Evolutionary conservation across 176 grass and related monocot species (phyloP), one percentile per base, ranked within the genome.

Genomic region (Carex kokanica): DNA sequence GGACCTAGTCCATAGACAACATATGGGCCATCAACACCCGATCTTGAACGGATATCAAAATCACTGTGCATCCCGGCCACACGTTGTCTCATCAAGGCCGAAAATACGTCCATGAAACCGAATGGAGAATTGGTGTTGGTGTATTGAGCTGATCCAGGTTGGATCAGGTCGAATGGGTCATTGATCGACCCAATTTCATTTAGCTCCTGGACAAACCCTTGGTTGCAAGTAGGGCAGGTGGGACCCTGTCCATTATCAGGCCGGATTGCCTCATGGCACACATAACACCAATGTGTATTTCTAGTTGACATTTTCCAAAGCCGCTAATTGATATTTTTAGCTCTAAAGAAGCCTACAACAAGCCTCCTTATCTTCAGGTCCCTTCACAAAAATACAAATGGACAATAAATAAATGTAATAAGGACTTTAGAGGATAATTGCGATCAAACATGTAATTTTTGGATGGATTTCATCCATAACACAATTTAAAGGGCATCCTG

Each of bases 221-320:
- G 88, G 8, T 92, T 89, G 85, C 97, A 99, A 79, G 84, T 93
- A 25, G 93, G 93, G 72, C 97, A 99, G 66, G 83, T 88, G 47
- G 88, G 84, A 69, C 82, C 87, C 60, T 71, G 86, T 11, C 73
- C 88, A 64, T 63, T 8, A 13, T 36, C 38, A 14, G 92, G 78
- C 17, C 27, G 86, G 85, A 99, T 83, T 89, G 88, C 80, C 25
- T 88, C 83, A 32, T 73, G 75, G 65, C 97, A 99, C 8, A 83
- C 85, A 85, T 99, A 99, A 72, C 93, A 99, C 97, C 97, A 99
- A 65, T 96, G 93, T n/a, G 97, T 96, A 71, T 92, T 92, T 87
- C 91, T 81, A 86, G 82, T 93, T 41, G 93, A 91, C 97, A 95
- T 99, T 55, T 77, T 74, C n/a, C 6, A 81, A 87, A 63, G 29